A percentile compares a stretch with the other conserved stretches of the same genome.
Evolutionary conservation across 345 rosid species (phyloP).

Genomic region (Carallia pectinifolia): DNA sequence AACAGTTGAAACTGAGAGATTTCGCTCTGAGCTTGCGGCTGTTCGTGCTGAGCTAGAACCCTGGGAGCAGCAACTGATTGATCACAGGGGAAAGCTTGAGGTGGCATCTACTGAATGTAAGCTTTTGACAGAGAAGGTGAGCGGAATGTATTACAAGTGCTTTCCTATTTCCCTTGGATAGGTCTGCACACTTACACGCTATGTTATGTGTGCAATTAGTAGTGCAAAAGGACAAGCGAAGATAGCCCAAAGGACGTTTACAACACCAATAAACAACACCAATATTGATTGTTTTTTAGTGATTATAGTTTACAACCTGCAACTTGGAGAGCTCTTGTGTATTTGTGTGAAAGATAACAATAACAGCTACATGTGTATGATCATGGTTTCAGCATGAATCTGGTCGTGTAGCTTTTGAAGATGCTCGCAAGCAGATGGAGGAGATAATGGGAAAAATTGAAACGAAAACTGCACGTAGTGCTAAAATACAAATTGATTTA

Average conservation of each 20-base stretch:
- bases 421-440: conserved; percentile 76
- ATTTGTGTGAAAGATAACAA: conserved; percentile 12
- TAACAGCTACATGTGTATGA: conserved; percentile 17
- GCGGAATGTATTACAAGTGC: conserved; percentile 4
- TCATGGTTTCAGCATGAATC: conserved; percentile 75
- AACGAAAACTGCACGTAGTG: conserved; percentile 40
- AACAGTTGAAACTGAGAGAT: conserved; percentile 82
- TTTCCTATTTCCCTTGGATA: too few species aligned
- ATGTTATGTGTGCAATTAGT: too few species aligned
- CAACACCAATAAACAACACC: too few species aligned
- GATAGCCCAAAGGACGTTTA: too few species aligned
- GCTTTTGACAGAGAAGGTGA: conserved; percentile 80
- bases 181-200: too few species aligned
- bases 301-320: not conserved
- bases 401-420: conserved; percentile 64
- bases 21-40: conserved; percentile 70
- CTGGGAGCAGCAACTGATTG: conserved; percentile 85
- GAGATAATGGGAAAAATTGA: conserved; percentile 49
- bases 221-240: too few species aligned
- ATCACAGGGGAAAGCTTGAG: conserved; percentile 85
- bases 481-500: conserved; percentile 49
- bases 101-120: conserved; percentile 80
- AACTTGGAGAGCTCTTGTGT: not conserved
- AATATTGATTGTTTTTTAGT: not conserved
- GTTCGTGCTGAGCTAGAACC: conserved; percentile 91